phyloP scores from a whole-genome alignment of 2,329 filamentous ascomycete species.

The Diaporthe aspalathi region DNA sequence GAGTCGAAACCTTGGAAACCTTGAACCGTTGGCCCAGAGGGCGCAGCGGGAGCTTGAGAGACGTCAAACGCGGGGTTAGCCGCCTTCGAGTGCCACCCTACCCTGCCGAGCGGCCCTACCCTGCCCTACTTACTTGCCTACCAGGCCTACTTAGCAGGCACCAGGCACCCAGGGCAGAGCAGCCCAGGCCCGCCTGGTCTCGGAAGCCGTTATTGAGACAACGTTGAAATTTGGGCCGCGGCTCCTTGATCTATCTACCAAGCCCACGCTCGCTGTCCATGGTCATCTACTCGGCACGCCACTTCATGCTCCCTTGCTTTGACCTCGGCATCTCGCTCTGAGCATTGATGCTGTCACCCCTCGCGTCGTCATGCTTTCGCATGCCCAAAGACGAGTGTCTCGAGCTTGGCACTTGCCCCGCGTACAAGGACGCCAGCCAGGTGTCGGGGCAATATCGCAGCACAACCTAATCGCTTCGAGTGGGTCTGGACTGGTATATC shows the following conservation, averaged over 20 bases:
- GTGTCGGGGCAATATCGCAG: neutral
- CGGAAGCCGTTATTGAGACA: neutral
- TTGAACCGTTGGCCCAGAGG: constrained; percentile 14
- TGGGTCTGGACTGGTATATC: constrained; percentile 10
- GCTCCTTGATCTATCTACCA: too few relatives aligned
- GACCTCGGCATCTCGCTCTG: constrained; percentile 3
- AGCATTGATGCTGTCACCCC: neutral
- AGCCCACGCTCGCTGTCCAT: too few relatives aligned
- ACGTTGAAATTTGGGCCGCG: neutral
- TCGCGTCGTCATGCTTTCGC: neutral
- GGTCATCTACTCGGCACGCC: neutral
- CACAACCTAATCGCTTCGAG: neutral
- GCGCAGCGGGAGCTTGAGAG: neutral
- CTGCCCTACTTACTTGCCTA: too few relatives aligned
- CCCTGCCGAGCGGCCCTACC: neutral
- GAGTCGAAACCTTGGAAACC: neutral
- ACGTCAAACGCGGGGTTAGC: constrained; percentile 33
- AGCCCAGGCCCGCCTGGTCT: too few relatives aligned
- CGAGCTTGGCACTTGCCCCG: too few relatives aligned
- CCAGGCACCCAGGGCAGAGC: too few relatives aligned
- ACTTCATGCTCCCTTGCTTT: neutral
- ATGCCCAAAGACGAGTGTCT: neutral
- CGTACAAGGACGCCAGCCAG: neutral
- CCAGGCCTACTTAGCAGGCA: too few relatives aligned
- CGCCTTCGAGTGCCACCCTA: neutral